These are phyloP conservation scores for Ascochyta rabiei DNA, from an alignment of 2,329 filamentous ascomycete species.

Conservation along the genomic window DNA sequence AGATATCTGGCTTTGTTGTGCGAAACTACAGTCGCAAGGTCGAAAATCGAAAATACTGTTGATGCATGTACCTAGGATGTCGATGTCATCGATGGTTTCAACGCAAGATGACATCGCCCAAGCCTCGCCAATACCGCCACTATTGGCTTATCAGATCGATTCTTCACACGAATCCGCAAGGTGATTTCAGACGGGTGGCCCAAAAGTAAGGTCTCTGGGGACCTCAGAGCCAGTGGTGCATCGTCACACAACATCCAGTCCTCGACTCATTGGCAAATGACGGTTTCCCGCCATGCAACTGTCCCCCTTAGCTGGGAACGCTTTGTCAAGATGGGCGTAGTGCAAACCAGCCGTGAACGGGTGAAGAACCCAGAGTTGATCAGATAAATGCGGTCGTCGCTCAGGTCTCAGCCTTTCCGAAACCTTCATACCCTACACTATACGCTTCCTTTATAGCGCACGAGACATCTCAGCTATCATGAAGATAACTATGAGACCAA, in stretches of 20 bases:
- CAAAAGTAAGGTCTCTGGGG: neutral
- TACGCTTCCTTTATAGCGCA: neutral
- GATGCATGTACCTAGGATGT: neutral
- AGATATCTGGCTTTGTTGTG: neutral
- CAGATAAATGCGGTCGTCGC: slow-evolving; percentile 18
- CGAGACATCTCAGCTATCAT: slow-evolving; percentile 8
- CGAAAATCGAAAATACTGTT: neutral
- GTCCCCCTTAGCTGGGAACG: slow-evolving; percentile 6
- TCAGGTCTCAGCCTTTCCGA: slow-evolving; percentile 3
- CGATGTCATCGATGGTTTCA: neutral
- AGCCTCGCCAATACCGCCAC: slow-evolving; percentile 6
- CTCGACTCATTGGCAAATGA: slow-evolving; percentile 3
- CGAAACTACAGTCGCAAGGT: neutral
- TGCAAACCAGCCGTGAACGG: slow-evolving; percentile 7
- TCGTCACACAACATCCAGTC: slow-evolving; percentile 4
- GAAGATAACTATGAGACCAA: slow-evolving; percentile 16
- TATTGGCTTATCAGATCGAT: slow-evolving; percentile 9
- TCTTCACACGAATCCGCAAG: slow-evolving; percentile 1
- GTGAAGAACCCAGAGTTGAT: slow-evolving; percentile 8
- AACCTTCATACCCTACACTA: neutral
- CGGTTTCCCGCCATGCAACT: slow-evolving; percentile 3
- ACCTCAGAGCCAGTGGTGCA: neutral
- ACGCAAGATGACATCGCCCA: slow-evolving; percentile 8
- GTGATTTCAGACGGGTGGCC: neutral
- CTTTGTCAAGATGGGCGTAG: neutral